Percentiles rank a stretch among this genome's conserved stretches.
These are phyloP conservation scores for Physcomitrium patens DNA, from an alignment of 225 moss, liverwort and hornwort genomes.

Conservation along the genomic window DNA sequence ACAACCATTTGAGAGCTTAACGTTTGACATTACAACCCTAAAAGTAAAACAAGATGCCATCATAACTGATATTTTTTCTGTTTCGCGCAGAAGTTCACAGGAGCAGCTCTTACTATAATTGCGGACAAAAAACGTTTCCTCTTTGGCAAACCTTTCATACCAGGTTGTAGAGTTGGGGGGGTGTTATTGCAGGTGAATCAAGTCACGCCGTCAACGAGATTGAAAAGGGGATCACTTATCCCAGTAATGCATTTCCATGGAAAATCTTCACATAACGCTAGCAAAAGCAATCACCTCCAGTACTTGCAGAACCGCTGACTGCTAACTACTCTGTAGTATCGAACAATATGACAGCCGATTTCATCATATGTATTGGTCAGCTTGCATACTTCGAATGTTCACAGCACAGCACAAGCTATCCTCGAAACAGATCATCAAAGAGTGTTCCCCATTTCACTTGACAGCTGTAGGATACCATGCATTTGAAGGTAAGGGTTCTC, in stretches of 20 bases:
- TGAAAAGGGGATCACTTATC: slow-evolving; percentile 26
- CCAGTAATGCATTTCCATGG: slow-evolving; percentile 12
- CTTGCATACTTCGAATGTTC: slow-evolving; percentile 33
- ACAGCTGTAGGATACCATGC: slow-evolving; percentile 93
- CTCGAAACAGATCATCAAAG: slow-evolving; percentile 43
- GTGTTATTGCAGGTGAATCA: slow-evolving; percentile 19
- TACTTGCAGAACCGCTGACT: slow-evolving; percentile 35
- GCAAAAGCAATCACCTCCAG: slow-evolving; percentile 40
- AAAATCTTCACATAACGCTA: slow-evolving; percentile 28
- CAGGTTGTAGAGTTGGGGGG: slow-evolving; percentile 29
- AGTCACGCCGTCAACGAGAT: slow-evolving; percentile 21
- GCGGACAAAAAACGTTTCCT: background rate
- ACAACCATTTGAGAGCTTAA: background rate
- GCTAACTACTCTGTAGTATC: slow-evolving; percentile 22
- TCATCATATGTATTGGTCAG: slow-evolving; percentile 33
- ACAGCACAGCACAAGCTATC: slow-evolving; percentile 30
- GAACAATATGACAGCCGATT: slow-evolving; percentile 26
- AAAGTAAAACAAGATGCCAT: slow-evolving; percentile 3
- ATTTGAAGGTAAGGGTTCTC: slow-evolving; percentile 99
- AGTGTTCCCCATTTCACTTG: slow-evolving; percentile 68
- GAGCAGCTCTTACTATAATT: background rate
- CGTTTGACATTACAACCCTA: background rate
- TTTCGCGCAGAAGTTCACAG: background rate
- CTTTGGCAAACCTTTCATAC: slow-evolving; percentile 17
- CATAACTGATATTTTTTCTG: background rate